Percentiles rank a stretch among this genome's conserved stretches.
Conservation (phyloP, 1,139 yeast genomes). For the Komagataea norvegica region DNA sequence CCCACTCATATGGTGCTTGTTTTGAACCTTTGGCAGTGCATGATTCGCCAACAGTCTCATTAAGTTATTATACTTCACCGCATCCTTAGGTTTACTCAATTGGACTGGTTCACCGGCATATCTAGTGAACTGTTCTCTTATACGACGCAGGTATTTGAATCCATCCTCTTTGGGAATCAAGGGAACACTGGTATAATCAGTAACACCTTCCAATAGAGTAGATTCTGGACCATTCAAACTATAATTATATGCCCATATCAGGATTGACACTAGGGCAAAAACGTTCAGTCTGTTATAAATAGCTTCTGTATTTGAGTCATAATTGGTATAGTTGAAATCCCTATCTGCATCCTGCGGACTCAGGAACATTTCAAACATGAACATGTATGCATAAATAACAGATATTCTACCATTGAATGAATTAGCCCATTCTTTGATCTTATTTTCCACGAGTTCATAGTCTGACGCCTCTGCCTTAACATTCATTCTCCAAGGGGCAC, state of each 20-base stretch:
- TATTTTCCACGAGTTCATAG: slow-evolving; percentile 46
- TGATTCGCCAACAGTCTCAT: slow-evolving; percentile 28
- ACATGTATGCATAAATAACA: slow-evolving; percentile 59
- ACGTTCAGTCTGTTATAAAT: slow-evolving; percentile 53
- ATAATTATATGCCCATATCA: slow-evolving; percentile 57
- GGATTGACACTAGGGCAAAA: slow-evolving; percentile 46
- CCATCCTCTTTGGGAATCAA: slow-evolving; percentile 23
- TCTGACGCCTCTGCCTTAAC: slow-evolving; percentile 59
- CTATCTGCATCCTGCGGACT: slow-evolving; percentile 36
- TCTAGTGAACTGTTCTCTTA: slow-evolving; percentile 36
- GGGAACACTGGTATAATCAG: slow-evolving; percentile 18
- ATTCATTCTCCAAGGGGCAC: slow-evolving; percentile 80
- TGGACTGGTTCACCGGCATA: slow-evolving; percentile 27
- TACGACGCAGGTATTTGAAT: slow-evolving; percentile 32
- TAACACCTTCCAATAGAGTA: slow-evolving; percentile 20
- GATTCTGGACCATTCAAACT: slow-evolving; percentile 53
- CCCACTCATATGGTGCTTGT: slow-evolving; percentile 48
- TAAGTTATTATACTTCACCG: slow-evolving; percentile 35
- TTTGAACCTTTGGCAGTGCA: slow-evolving; percentile 28
- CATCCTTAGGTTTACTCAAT: slow-evolving; percentile 30
- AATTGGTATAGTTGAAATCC: slow-evolving; percentile 29
- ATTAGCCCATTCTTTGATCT: slow-evolving; percentile 49
- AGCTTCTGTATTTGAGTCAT: slow-evolving; percentile 49
- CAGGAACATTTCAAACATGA: slow-evolving; percentile 59
- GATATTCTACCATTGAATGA: slow-evolving; percentile 41